Conservation (phyloP, 169 alveolate species). For the Eimeria maxima region DNA sequence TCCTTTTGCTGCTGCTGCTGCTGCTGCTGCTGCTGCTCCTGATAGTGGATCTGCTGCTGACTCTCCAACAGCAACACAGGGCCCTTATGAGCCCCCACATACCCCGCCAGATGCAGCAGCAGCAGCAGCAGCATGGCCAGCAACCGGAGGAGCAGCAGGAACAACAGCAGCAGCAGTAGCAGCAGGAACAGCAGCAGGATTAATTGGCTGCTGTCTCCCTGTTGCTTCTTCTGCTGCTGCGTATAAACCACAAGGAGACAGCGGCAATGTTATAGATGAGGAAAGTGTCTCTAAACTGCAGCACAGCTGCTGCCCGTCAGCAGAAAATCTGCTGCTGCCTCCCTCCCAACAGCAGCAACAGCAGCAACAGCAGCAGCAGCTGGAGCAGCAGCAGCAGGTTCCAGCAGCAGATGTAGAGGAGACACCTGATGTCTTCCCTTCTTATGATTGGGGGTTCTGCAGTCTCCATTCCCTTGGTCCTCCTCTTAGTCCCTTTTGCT, state of each 20-base stretch:
- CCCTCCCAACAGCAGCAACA: background rate
- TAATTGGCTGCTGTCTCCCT: background rate
- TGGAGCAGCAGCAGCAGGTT: background rate
- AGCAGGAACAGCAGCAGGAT: background rate
- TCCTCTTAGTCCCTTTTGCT: background rate
- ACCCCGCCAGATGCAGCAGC: no score
- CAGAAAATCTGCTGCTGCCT: background rate
- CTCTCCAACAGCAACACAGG: no score
- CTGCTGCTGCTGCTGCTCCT: no score
- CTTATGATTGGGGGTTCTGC: slow-evolving; percentile 35
- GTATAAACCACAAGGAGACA: background rate
- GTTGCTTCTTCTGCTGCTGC: background rate
- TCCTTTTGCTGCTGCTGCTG: background rate
- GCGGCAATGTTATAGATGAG: background rate
- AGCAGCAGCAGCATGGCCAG: no score
- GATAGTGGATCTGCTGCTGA: no score
- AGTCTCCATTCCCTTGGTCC: slow-evolving; percentile 29
- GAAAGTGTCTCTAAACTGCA: no score
- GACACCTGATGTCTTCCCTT: background rate
- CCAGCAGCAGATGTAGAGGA: background rate
- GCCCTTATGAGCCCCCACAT: no score
- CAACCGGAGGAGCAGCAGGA: no score
- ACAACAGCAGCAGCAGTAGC: background rate
- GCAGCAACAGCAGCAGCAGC: slow-evolving; percentile 14
- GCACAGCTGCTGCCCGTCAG: background rate